Evolutionary conservation across 1,284 basidiomycete genomes (phyloP).

Genomic region (Ceratobasidium papillatum): DNA sequence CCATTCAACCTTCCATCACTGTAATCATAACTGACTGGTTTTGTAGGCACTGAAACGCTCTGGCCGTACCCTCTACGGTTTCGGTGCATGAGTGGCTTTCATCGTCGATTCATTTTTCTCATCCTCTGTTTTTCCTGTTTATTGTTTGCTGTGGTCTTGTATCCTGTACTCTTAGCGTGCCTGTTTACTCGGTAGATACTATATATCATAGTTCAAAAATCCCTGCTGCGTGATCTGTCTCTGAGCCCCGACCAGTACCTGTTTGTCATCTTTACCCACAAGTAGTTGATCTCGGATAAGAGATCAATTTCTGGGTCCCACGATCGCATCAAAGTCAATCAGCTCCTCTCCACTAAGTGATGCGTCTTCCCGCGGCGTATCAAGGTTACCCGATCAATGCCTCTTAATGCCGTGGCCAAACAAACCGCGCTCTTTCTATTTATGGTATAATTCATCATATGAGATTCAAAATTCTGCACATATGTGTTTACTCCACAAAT

Average conservation of each 20-base stretch:
- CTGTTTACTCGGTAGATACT: constrained; percentile 24
- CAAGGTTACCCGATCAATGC: not conserved
- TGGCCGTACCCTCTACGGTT: constrained; percentile 81
- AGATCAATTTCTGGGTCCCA: not conserved
- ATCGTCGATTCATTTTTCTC: not conserved
- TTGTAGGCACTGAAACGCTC: constrained; percentile 86
- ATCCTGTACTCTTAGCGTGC: constrained; percentile 23
- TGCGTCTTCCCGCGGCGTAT: not conserved
- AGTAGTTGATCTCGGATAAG: not conserved
- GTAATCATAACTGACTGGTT: constrained; percentile 51
- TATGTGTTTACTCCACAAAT: not conserved
- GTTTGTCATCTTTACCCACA: not conserved
- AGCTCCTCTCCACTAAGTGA: not conserved
- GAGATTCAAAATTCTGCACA: not conserved
- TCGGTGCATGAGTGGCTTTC: constrained; percentile 63
- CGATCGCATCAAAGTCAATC: not conserved
- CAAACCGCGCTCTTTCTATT: not conserved
- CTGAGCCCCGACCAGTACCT: not conserved
- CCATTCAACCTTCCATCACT: constrained; percentile 24
- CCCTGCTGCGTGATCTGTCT: not conserved
- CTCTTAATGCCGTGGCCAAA: not conserved
- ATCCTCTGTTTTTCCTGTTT: constrained; percentile 2
- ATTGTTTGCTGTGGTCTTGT: constrained; percentile 14
- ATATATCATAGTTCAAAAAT: constrained; percentile 21
- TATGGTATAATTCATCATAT: not conserved